Evolutionary conservation across 192 early-diverging fungal genomes (phyloP), one percentile per base, ranked within the genome.

Genomic region (Podila minutissima): DNA sequence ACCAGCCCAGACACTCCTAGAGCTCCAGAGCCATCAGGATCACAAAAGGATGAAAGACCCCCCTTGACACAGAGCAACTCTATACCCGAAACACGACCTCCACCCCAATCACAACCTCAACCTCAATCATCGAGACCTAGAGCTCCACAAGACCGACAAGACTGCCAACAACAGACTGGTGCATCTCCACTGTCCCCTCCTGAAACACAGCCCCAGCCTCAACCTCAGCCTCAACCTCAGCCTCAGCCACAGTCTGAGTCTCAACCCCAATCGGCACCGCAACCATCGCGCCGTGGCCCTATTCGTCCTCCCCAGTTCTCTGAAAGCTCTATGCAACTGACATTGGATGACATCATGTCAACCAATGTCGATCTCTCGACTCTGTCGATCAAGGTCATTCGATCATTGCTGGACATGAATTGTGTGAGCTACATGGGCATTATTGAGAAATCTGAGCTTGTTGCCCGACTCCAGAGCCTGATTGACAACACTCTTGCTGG

Each of bases 391-490:
- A 91, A 91, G 58, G 86, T 88, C 8, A 86, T 96, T 9, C 94
- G 94, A 78, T 65, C 60, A 5, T 86, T 95, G 35, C 83, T 96
- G n/a, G 74, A 74, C 10, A 68, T 86, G 24, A 86, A 94, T 46
- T 84, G 85, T 66, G 92, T 96, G 11, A 89, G 91, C 60, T 85
- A 87, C 46, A 83, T 76, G 46, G 87, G 87, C 64, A 85, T 93
- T 9, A 64, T 95, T 8, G 95, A 96, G 66, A 95, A 93, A 67
- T 74, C 84, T 7, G 95, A 96, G 62, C 86, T 96, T 13, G 85
- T 94, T 1, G 72, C 73, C 49, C 83, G 86, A 3, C 89, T 95
- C 0, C 64, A 90, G 48, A 75, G 84, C 31, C 83, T 96, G 15
- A 81, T 94, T 4, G 86, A 89, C 12, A 86, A 90, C 17, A 78